phyloP scores from a whole-genome alignment of 2,329 filamentous ascomycete species.

The Microcyclosporella mali region DNA sequence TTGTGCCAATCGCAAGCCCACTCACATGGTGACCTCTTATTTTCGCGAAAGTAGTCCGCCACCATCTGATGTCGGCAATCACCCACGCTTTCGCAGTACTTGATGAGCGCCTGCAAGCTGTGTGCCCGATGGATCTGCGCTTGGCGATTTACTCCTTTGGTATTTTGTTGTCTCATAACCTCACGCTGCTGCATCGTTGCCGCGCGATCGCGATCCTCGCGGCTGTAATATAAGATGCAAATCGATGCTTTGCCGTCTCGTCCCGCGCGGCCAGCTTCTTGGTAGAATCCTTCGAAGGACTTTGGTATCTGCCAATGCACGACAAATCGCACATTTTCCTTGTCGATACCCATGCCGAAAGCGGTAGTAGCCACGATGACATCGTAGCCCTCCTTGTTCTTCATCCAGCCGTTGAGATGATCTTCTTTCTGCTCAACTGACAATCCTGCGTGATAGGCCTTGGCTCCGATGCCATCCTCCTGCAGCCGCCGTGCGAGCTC shows the following conservation, averaged over 20 bases:
- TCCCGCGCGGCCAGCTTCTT: constrained; percentile 87
- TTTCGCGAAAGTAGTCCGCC: constrained; percentile 70
- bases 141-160: constrained; percentile 30
- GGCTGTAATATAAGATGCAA: constrained; percentile 86
- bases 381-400: constrained; percentile 70
- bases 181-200: constrained; percentile 47
- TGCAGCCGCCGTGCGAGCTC: constrained; percentile 60
- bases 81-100: constrained; percentile 73
- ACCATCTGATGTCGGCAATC: constrained; percentile 71
- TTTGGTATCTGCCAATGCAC: constrained; percentile 92
- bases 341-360: constrained; percentile 97
- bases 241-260: constrained; percentile 80
- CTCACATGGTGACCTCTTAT: constrained; percentile 32
- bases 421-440: constrained; percentile 61
- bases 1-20: constrained; percentile 48
- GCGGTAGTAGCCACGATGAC: constrained; percentile 93
- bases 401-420: constrained; percentile 65
- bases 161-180: constrained; percentile 32
- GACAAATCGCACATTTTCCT: constrained; percentile 88
- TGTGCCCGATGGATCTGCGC: constrained; percentile 37
- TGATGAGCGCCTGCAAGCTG: constrained; percentile 54
- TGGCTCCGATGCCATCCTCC: constrained; percentile 63
- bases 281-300: constrained; percentile 92
- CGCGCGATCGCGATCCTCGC: constrained; percentile 75
- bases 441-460: constrained; percentile 67